Evolutionary conservation across 73 alveolate species (phyloP), one percentile per base, ranked within the genome.

Genomic region (Blepharisma japonicum): DNA sequence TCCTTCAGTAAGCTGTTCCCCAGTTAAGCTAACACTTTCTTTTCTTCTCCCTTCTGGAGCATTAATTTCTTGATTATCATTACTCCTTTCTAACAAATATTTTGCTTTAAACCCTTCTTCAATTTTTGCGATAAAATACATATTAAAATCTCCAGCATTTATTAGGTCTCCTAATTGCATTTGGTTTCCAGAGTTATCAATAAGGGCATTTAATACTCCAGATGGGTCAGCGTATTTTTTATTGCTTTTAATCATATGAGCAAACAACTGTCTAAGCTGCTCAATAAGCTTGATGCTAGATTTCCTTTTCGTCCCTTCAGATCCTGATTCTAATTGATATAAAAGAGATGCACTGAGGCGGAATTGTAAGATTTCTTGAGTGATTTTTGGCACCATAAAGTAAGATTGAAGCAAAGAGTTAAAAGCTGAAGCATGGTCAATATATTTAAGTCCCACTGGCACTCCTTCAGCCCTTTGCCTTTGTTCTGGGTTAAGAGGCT

Each of bases 141-240:
- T 81, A 71, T 90, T 74, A 83, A 93, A 90, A 80, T 90, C 96
- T 32, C 96, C 98, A 0, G 90, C 86, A 71, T 93, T 96, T 77
- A 90, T 88, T 77, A 90, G 88, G 56, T 93, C 98, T 9, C 96
- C 96, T 18, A 92, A 46, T 45, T 74, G 83, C n/a, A 92, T 77
- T 66, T 66, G 74, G 68, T 87, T 80, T 9, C 95, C 96, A 56
- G 81, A 89, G 45, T 93, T 95, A 77, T 90, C 95, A 49, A 87
- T 89, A 3, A 90, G 84, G 23, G 82, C 55, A 11, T 79, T 76
- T 48, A 93, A 80, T 0, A 90, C 94, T 51, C 78, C 81, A 45
- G 94, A 70, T 0, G 98, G 96, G 48, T 90, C 96, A 6, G 83
- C 82, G 74, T 93, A 93, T 66, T 85, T 87, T 68, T 85, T 70